Conservation (phyloP, 2,329 filamentous ascomycete genomes). For the Botryotinia narcissicola region DNA sequence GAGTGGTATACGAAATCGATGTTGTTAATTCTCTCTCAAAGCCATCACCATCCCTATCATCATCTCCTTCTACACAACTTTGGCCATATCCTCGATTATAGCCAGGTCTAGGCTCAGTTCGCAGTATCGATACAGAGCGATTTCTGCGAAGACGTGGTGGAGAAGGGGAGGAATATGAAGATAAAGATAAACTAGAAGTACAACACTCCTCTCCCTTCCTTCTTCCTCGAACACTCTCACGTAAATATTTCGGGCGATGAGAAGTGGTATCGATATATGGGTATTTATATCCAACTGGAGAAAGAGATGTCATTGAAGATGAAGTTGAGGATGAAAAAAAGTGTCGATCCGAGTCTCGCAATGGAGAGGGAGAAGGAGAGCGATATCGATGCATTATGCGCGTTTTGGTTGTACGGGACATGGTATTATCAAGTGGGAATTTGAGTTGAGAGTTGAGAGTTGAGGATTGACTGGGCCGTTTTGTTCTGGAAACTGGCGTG, state of each 20-base stretch:
- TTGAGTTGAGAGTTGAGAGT: not conserved
- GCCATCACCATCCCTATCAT: too few species aligned
- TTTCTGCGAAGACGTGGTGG: not conserved
- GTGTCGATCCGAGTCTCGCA: not conserved
- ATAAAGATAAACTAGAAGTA: not conserved
- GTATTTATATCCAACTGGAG: not conserved
- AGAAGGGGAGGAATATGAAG: not conserved
- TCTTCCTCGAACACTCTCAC: fast-evolving
- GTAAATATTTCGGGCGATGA: not conserved
- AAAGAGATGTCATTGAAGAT: not conserved
- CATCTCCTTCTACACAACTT: too few species aligned
- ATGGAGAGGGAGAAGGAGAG: not conserved
- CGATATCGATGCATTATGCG: not conserved
- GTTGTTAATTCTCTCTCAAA: not conserved
- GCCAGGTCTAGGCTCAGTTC: not conserved
- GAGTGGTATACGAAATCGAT: not conserved
- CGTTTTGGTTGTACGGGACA: not conserved
- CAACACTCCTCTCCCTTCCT: fast-evolving
- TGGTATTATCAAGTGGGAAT: not conserved
- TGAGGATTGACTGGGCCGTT: not conserved
- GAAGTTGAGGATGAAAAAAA: not conserved
- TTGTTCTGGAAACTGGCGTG: fast-evolving
- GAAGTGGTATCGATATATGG: not conserved
- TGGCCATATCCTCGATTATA: too few species aligned
- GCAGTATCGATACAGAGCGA: not conserved